These are phyloP conservation scores for Diaporthe citri DNA, from an alignment of 2,329 filamentous ascomycete genomes.

Conservation along the genomic window DNA sequence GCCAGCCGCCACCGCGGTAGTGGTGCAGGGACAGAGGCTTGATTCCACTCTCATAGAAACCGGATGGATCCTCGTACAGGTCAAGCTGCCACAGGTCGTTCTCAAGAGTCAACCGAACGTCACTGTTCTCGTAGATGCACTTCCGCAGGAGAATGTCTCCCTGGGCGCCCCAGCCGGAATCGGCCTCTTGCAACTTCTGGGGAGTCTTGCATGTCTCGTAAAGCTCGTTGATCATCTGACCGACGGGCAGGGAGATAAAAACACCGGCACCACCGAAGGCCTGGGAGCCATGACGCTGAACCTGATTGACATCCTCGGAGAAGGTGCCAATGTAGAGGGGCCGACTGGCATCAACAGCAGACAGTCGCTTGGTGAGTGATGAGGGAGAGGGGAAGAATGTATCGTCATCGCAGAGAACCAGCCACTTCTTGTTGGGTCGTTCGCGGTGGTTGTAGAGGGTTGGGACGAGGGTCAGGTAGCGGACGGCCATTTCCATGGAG, in stretches of 20 bases:
- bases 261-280: conserved; percentile 75
- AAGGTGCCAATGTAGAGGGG: conserved; percentile 72
- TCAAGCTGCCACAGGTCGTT: conserved; percentile 73
- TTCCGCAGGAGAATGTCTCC: conserved; percentile 73
- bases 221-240: conserved; percentile 47
- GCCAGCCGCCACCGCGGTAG: conserved; percentile 72
- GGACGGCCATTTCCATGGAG: conserved; percentile 68
- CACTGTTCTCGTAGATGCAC: conserved; percentile 74
- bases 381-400: conserved; percentile 74
- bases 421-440: conserved; percentile 66
- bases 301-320: conserved; percentile 71
- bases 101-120: conserved; percentile 68
- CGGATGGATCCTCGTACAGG: conserved; percentile 69
- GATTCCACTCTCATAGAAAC: conserved; percentile 74
- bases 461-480: conserved; percentile 68
- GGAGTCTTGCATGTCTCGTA: conserved; percentile 55
- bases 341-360: conserved; percentile 63
- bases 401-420: conserved; percentile 74
- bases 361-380: conserved; percentile 63
- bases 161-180: conserved; percentile 70
- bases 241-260: conserved; percentile 67
- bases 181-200: conserved; percentile 65
- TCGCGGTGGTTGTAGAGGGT: conserved; percentile 66
- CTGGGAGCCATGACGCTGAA: conserved; percentile 72
- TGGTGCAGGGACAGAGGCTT: conserved; percentile 73